Evolutionary conservation across 345 rosid genomes (phyloP).

Genomic region (Eutrema yunnanense): DNA sequence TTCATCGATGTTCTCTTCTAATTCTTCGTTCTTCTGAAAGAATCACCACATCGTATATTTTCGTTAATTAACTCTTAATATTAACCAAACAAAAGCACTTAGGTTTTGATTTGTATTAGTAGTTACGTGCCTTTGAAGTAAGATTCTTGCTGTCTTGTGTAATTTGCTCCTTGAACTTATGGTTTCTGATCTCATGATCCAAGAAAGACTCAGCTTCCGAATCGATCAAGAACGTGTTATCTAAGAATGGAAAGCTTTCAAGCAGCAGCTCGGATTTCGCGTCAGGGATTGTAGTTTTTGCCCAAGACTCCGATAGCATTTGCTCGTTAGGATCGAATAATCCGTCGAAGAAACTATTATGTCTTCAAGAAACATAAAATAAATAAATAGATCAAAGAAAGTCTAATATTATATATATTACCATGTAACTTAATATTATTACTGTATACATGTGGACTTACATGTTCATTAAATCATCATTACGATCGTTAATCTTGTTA

Average conservation of each 20-base stretch:
- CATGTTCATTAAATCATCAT: conserved; percentile 20
- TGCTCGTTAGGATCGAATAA: conserved; percentile 23
- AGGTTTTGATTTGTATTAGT: neutral
- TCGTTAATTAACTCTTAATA: neutral
- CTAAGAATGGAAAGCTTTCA: conserved; percentile 19
- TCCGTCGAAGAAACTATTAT: conserved; percentile 25
- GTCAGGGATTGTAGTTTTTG: neutral
- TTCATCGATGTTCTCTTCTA: conserved; percentile 28
- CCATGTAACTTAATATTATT: neutral
- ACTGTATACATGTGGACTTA: neutral
- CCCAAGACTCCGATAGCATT: conserved; percentile 16
- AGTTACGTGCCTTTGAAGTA: conserved; percentile 28
- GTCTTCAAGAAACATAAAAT: conserved; percentile 3
- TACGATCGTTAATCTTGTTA: conserved; percentile 4
- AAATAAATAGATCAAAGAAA: neutral
- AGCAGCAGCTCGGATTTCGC: conserved; percentile 32
- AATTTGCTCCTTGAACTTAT: conserved; percentile 6
- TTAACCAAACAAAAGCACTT: neutral
- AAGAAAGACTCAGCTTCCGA: conserved; percentile 27
- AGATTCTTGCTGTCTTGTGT: conserved; percentile 8
- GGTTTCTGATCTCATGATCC: conserved; percentile 12
- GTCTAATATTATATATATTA: neutral
- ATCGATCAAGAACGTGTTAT: conserved; percentile 24
- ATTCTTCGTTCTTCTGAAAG: conserved; percentile 42
- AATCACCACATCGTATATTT: neutral